phyloP scores from a whole-genome alignment of 1,139 yeast genomes.

The Yamadazyma dushanensis region DNA sequence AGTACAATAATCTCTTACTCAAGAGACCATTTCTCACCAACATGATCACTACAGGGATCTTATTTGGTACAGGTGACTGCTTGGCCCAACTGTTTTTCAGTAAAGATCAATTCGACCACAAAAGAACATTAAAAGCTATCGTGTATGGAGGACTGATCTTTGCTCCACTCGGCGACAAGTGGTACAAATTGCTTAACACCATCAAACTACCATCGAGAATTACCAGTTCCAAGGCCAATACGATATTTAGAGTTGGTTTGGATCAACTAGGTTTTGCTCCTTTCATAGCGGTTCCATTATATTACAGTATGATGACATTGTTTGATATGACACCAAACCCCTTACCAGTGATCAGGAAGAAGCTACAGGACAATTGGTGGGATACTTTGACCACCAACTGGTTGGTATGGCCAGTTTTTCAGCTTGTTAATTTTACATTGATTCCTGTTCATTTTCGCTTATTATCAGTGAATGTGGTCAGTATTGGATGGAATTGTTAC shows the following conservation, averaged over 20 bases:
- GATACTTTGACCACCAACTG: slow-evolving; percentile 68
- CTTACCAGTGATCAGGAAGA: slow-evolving; percentile 31
- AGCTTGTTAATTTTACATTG: slow-evolving; percentile 65
- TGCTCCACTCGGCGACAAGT: slow-evolving; percentile 44
- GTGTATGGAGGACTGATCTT: slow-evolving; percentile 38
- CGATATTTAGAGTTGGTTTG: slow-evolving; percentile 52
- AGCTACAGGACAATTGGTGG: slow-evolving; percentile 54
- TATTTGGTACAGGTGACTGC: slow-evolving; percentile 44
- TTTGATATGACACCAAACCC: slow-evolving; percentile 46
- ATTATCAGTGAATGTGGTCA: slow-evolving; percentile 65
- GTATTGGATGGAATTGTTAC: slow-evolving; percentile 85
- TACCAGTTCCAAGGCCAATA: slow-evolving; percentile 17
- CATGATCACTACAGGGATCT: slow-evolving; percentile 38
- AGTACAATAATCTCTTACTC: slow-evolving; percentile 30
- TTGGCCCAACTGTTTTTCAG: slow-evolving; percentile 37
- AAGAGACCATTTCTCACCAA: slow-evolving; percentile 38
- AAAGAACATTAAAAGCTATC: slow-evolving; percentile 35
- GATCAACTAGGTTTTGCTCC: slow-evolving; percentile 86
- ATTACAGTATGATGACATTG: slow-evolving; percentile 65
- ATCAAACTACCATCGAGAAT: slow-evolving; percentile 15
- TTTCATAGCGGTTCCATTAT: slow-evolving; percentile 61
- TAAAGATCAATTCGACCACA: slow-evolving; percentile 25
- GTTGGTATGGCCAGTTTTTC: slow-evolving; percentile 87
- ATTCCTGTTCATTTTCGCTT: slow-evolving; percentile 72
- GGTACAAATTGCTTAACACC: slow-evolving; percentile 35